A percentile compares a stretch with the other conserved stretches of the same genome.
Evolutionary conservation across 208 protist genomes (phyloP).

Genomic region (Crithidia sp.): DNA sequence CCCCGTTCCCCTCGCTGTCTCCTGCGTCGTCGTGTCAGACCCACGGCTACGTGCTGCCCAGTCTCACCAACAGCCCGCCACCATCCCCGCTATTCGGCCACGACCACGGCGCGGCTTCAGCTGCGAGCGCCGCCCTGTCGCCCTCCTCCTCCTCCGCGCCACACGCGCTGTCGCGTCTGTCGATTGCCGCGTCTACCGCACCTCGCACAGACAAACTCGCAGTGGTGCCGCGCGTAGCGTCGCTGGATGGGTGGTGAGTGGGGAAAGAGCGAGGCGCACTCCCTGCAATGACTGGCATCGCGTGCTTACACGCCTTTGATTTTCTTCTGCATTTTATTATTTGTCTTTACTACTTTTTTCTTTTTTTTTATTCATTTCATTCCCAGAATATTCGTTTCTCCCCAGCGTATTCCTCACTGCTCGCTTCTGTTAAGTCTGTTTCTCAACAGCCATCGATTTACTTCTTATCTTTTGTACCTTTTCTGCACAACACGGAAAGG

Average conservation of each 20-base stretch:
- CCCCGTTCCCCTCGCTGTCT: neutral
- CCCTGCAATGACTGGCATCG: too few species aligned
- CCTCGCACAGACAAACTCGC: neutral
- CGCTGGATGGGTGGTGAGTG: neutral
- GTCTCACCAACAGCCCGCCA: neutral
- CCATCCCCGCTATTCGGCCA: neutral
- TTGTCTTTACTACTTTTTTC: neutral
- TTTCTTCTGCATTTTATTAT: constrained; percentile 3
- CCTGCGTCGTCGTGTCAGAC: constrained; percentile 10
- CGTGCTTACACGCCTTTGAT: too few species aligned
- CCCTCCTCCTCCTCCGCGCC: neutral
- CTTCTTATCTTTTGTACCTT: neutral
- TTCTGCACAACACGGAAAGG: too few species aligned
- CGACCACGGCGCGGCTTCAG: neutral
- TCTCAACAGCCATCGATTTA: neutral
- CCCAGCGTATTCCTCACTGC: too few species aligned
- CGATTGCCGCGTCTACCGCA: constrained; percentile 1
- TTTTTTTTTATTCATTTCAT: neutral
- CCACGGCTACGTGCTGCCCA: constrained; percentile 10
- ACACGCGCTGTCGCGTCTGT: constrained; percentile 2
- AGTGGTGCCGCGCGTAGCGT: neutral
- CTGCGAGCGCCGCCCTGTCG: neutral
- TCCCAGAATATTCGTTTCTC: too few species aligned
- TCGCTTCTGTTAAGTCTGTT: neutral
- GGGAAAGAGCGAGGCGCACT: too few species aligned